Base-by-base conservation (phyloP, 495 filamentous ascomycete species). In the Pyrenula massariospora region DNA sequence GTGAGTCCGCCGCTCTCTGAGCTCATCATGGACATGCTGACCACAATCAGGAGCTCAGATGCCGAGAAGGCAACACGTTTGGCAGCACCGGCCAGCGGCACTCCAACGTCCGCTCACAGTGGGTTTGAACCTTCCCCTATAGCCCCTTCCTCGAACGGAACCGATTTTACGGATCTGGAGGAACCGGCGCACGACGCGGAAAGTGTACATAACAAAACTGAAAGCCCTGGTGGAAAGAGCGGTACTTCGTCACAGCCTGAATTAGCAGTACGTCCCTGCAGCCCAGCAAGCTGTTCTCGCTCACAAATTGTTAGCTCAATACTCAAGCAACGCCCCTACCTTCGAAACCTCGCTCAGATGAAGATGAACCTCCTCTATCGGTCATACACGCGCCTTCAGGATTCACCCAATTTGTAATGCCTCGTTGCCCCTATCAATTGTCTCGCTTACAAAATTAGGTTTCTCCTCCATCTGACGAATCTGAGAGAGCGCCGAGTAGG, bases 311-410 rank as follows among this genome's bases (percentile, higher is more conserved):
- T 8, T 42, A 42, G 31, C 31, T 42, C 15, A 42, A 42, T 15
- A 42, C 31, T 42, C 31, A 12, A 24, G 59, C 56, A 59, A 55
- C 50, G 50, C 59, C 23, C 51, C 52, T 50, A 31, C 56, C 20
- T 22, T 64, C 76, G 57, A 76, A 76, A 62, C 70, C 73, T 56
- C 74, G 77, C 22, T 72, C 77, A 42, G 80, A 83, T 58, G 85
- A 91, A 56, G 88, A 92, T 55, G 80, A 84, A 58, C 71, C 74
- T 54, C 80, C 88, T 22, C 76, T 85, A 57, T 95, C 90, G 2
- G 90, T 93, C 52, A 95, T 95, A 62, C 89, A 94, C 72, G 88
- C 86, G 21, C 90, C 90, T 2, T 70, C 85, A 60, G 86, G 84
- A 47, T 95, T 91, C 70, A 77, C 80, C 53, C 77, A 78, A 55